A percentile compares a stretch with the other conserved stretches of the same genome.
Evolutionary conservation across 345 rosid genomes (phyloP).

Genomic region (Salix purpurea): DNA sequence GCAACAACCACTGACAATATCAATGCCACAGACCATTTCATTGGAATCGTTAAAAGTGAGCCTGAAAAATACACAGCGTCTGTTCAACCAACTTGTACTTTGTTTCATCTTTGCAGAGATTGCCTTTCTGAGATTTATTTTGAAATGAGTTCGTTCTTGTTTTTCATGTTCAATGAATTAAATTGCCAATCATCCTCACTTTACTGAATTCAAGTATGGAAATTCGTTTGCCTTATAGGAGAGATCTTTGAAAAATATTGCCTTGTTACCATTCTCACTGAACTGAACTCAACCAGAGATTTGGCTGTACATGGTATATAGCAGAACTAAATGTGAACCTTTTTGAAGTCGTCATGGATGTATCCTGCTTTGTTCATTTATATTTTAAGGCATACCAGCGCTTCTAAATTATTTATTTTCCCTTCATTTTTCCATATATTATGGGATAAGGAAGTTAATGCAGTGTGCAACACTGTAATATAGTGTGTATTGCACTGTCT

Average conservation of each 20-base stretch:
- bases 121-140: neutral
- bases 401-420: no score
- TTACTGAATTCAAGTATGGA: slow-evolving; percentile 4
- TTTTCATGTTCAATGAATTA: neutral
- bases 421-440: neutral
- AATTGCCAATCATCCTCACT: neutral
- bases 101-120: neutral
- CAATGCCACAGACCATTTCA: no score
- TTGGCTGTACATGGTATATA: slow-evolving; percentile 50
- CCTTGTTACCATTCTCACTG: slow-evolving; percentile 64
- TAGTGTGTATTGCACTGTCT: neutral
- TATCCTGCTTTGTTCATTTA: no score
- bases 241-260: slow-evolving; percentile 18
- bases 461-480: neutral
- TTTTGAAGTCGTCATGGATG: neutral
- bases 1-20: no score
- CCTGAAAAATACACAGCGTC: no score
- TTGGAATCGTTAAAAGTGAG: no score
- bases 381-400: no score
- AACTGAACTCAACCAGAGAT: slow-evolving; percentile 63
- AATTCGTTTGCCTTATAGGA: slow-evolving; percentile 40
- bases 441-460: neutral
- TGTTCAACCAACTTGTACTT: neutral
- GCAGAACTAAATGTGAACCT: neutral
- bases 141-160: neutral